phyloP scores from a whole-genome alignment of 2,329 filamentous ascomycete species.

The Colletotrichum abscissum region DNA sequence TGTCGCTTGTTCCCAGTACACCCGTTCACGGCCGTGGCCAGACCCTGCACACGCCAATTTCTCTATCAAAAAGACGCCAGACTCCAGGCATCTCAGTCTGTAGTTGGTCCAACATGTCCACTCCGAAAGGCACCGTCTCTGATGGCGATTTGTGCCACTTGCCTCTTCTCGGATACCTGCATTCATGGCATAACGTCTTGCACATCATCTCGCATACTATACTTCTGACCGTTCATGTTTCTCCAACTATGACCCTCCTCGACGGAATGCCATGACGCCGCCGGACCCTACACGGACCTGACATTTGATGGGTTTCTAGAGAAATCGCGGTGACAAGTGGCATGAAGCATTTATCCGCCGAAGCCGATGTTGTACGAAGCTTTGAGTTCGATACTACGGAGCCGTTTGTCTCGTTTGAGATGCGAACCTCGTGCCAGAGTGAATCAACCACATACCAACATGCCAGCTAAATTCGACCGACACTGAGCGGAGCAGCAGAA shows the following conservation, averaged over 20 bases:
- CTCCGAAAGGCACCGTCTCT: slow-evolving; percentile 17
- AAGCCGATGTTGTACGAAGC: slow-evolving; percentile 23
- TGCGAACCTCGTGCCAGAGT: slow-evolving; percentile 34
- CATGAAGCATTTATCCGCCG: slow-evolving; percentile 18
- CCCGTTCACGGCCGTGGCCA: slow-evolving; percentile 9
- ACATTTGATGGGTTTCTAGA: not conserved
- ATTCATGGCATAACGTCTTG: slow-evolving; percentile 39
- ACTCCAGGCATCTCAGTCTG: slow-evolving; percentile 6
- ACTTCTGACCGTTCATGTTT: slow-evolving; percentile 16
- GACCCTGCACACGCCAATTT: slow-evolving; percentile 15
- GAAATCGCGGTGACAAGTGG: slow-evolving; percentile 9
- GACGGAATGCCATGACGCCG: not conserved
- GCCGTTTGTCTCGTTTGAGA: slow-evolving; percentile 26
- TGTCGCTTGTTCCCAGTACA: slow-evolving; percentile 21
- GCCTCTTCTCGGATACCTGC: slow-evolving; percentile 30
- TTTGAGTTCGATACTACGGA: not conserved
- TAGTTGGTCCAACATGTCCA: slow-evolving; percentile 26
- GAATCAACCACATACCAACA: slow-evolving; percentile 16
- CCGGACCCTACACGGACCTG: slow-evolving; percentile 9
- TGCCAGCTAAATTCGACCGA: slow-evolving; percentile 8
- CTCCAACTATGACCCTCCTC: slow-evolving; percentile 7
- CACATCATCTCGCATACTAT: slow-evolving; percentile 36
- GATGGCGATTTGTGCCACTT: slow-evolving; percentile 32
- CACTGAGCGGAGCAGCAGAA: not conserved
- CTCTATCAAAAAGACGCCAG: not conserved